Evolutionary conservation across 352 stramenopile genomes (phyloP).

Genomic region (Globisporangium mamillatum): DNA sequence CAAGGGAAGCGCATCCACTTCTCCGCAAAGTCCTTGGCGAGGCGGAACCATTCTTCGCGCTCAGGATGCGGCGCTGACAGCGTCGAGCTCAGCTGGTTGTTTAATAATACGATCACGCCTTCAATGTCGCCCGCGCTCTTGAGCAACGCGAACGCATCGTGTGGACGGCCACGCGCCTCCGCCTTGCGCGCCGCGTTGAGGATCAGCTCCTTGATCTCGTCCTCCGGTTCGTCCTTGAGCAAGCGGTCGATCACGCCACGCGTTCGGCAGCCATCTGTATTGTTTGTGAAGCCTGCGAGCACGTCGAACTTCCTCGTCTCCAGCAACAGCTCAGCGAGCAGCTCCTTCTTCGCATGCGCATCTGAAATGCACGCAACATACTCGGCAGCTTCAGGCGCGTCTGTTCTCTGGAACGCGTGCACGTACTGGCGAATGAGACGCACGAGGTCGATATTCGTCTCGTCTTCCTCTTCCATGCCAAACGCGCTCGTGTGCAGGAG

Average conservation of each 20-base stretch:
- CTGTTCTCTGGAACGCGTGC: constrained; percentile 76
- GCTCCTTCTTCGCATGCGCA: constrained; percentile 55
- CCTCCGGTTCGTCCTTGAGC: constrained; percentile 66
- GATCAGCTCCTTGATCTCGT: constrained; percentile 77
- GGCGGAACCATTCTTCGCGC: constrained; percentile 78
- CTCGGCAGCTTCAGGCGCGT: constrained; percentile 73
- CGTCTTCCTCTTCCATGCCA: constrained; percentile 57
- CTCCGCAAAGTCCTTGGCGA: constrained; percentile 81
- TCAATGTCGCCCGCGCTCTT: constrained; percentile 82
- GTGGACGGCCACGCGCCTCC: constrained; percentile 58
- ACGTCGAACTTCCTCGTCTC: constrained; percentile 82
- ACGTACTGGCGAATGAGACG: constrained; percentile 84
- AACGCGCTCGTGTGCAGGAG: constrained; percentile 60
- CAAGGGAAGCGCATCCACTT: constrained; percentile 87
- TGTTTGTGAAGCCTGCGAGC: constrained; percentile 76
- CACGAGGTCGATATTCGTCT: constrained; percentile 57
- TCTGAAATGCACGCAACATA: constrained; percentile 78
- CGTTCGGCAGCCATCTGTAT: constrained; percentile 79
- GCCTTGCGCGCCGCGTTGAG: constrained; percentile 71
- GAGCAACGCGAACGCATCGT: constrained; percentile 75
- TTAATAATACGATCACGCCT: constrained; percentile 66
- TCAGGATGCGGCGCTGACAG: constrained; percentile 54
- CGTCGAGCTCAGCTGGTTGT: constrained; percentile 66
- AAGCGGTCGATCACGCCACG: constrained; percentile 71
- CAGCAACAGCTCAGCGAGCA: constrained; percentile 70